Conservation (phyloP, 208 protist species). For the Trypanosoma avium region DNA sequence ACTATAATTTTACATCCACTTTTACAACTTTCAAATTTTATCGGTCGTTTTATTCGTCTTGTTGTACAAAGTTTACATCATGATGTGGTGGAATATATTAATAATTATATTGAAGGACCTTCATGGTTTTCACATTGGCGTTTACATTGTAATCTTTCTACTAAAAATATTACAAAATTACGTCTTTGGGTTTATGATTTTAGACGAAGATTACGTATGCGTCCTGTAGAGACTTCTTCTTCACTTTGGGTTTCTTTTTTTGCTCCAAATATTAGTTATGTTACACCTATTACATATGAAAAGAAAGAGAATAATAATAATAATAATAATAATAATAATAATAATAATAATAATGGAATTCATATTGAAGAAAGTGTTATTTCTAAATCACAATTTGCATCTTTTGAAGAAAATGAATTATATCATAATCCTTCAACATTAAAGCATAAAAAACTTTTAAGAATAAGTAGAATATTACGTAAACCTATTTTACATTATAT, state of each 20-base stretch:
- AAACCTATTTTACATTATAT: slow-evolving; percentile 36
- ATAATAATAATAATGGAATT: slow-evolving; percentile 25
- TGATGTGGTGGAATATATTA: slow-evolving; percentile 68
- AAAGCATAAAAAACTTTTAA: background rate
- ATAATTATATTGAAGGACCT: slow-evolving; percentile 71
- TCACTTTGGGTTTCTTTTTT: slow-evolving; percentile 23
- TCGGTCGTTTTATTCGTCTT: slow-evolving; percentile 71
- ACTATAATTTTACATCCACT: slow-evolving; percentile 60
- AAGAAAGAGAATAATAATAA: background rate
- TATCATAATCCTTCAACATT: slow-evolving; percentile 17
- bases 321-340: slow-evolving; percentile 28
- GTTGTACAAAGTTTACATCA: slow-evolving; percentile 72
- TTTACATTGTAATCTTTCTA: slow-evolving; percentile 37
- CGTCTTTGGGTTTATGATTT: slow-evolving; percentile 50
- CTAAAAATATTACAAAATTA: slow-evolving; percentile 39
- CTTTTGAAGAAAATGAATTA: slow-evolving; percentile 51
- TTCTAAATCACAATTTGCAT: slow-evolving; percentile 55
- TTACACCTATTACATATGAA: slow-evolving; percentile 24
- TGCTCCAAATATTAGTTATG: background rate
- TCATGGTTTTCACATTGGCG: slow-evolving; percentile 68
- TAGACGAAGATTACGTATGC: background rate
- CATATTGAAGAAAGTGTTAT: slow-evolving; percentile 38
- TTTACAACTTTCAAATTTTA: slow-evolving; percentile 70
- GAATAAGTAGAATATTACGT: slow-evolving; percentile 8
- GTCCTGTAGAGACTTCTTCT: background rate